phyloP scores from a whole-genome alignment of 176 grass and related monocot genomes.

The Musa beccarii region DNA sequence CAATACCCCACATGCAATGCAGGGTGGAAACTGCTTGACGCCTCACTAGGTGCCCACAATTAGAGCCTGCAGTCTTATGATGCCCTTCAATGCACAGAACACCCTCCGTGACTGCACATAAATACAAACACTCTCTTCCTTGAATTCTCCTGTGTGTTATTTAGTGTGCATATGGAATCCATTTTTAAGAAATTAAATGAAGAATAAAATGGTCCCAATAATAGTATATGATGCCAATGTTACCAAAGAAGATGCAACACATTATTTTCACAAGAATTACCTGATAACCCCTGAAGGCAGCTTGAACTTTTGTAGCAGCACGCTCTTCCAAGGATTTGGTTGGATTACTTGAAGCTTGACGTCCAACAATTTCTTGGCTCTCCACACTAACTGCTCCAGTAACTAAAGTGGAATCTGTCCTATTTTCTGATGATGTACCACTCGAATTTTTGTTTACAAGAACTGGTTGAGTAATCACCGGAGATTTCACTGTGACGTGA shows the following conservation, averaged over 20 bases:
- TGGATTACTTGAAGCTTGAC: constrained; percentile 16
- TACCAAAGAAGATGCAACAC: too few species aligned
- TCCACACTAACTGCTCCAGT: constrained; percentile 26
- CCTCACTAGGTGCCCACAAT: constrained; percentile 79
- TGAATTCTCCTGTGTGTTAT: too few species aligned
- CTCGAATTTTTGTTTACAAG: constrained; percentile 42
- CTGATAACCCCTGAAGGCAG: constrained; percentile 77
- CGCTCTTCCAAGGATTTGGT: constrained; percentile 49
- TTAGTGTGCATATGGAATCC: too few species aligned
- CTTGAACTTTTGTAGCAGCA: constrained; percentile 72
- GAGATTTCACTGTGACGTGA: constrained; percentile 37
- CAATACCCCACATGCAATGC: constrained; percentile 49
- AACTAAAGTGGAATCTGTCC: constrained; percentile 35
- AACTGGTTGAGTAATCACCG: constrained; percentile 71
- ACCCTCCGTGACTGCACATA: constrained; percentile 57
- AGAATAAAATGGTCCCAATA: too few species aligned
- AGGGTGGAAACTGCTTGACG: constrained; percentile 84
- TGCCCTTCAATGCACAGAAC: constrained; percentile 67
- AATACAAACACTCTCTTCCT: not conserved
- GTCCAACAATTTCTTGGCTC: constrained; percentile 21
- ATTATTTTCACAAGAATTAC: constrained; percentile 25
- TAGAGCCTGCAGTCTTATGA: constrained; percentile 72
- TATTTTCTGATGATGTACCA: constrained; percentile 26
- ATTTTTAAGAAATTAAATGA: too few species aligned
- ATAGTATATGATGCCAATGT: too few species aligned